Percentiles rank a stretch among this genome's conserved stretches.
These are phyloP conservation scores for Pecoramyces ruminantium DNA, from an alignment of 192 early-diverging fungal genomes.

Conservation along the genomic window DNA sequence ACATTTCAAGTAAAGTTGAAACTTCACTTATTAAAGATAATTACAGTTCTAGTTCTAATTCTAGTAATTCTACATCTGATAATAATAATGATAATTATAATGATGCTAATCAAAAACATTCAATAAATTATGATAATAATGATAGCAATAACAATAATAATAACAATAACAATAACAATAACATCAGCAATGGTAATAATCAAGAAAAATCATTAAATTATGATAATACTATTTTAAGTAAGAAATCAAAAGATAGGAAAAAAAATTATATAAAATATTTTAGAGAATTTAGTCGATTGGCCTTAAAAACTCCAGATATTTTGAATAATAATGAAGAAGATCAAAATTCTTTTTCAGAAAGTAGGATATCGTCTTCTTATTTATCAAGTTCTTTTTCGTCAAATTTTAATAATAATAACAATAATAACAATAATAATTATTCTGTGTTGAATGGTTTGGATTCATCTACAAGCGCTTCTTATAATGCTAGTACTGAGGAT, in stretches of 20 bases:
- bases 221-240: too few relatives aligned
- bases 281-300: background rate
- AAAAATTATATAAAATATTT: background rate
- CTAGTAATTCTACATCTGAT: too few relatives aligned
- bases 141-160: background rate
- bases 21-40: too few relatives aligned
- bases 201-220: too few relatives aligned
- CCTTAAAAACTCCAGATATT: background rate
- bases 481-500: background rate
- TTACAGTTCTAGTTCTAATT: too few relatives aligned
- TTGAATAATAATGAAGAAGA: background rate
- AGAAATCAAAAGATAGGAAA: background rate
- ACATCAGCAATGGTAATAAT: too few relatives aligned
- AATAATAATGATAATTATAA: background rate
- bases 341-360: background rate
- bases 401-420: background rate
- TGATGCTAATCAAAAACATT: too few relatives aligned
- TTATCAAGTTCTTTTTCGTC: background rate
- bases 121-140: too few relatives aligned
- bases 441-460: background rate
- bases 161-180: background rate
- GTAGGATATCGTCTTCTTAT: background rate
- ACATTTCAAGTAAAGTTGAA: too few relatives aligned
- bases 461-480: background rate
- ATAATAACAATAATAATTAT: background rate